Base-by-base conservation (phyloP, 2,329 filamentous ascomycete species). In the Plectosphaerella plurivora region DNA sequence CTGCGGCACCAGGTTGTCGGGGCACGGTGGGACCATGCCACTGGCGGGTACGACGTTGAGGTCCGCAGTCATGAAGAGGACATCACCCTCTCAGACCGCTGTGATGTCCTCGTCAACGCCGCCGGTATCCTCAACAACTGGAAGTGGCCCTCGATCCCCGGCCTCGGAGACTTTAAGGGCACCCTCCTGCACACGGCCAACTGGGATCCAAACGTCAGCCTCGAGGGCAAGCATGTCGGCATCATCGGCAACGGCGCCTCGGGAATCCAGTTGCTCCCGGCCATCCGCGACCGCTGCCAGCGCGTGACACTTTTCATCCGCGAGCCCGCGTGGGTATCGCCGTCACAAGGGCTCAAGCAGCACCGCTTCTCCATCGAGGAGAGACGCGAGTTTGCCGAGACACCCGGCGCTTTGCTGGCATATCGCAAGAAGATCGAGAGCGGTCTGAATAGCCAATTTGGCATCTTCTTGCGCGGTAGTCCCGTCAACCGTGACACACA, bases 81-180 rank as follows among this genome's bases (percentile, higher is more conserved):
- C n/a, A 58, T 59, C 16, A 57, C 58, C 4, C 51, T 71, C 7
- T 54, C 63, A 9, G 70, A 76, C 46, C 67, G 68, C 42, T 75
- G 71, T 48, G 71, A 79, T 50, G 68, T 80, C n/a, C 63, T 81
- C 6, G 59, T 79, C 51, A 77, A 77, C 45, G 76, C 73, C 12
- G 59, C 63, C 14, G 77, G 77, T 4, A 70, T 74, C 25, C 63
- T 80, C 49, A 79, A 77, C 55, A 73, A 79, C 24, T 80, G 76
- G 71, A 78, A 73, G 55, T 80, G 77, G 74, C 79, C 79, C 2
- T 69, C 75, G 16, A 71, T 80, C 7, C 64, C 73, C 1, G 73
- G 73, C 0, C 62, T 80, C 3, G 59, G 74, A 2, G 59, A 61
- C 10, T 83, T 78, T 58, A 61, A 71, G 44, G 79, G 79, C 9